Conservation (phyloP, 2,329 filamentous ascomycete species). For the Fusarium setosum region DNA sequence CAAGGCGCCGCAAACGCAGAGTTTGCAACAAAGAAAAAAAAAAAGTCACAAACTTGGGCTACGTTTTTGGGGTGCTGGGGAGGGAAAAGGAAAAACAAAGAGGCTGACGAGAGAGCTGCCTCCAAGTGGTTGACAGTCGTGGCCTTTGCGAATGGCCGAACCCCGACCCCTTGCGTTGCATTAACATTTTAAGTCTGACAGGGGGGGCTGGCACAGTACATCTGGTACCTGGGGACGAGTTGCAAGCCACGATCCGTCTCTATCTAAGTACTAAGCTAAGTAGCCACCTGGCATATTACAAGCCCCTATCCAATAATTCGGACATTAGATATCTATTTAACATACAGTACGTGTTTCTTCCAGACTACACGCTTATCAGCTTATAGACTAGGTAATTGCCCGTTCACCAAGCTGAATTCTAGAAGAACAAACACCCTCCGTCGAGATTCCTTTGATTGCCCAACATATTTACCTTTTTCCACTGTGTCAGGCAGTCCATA, state of each 20-base stretch:
- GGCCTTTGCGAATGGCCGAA: conserved; percentile 5
- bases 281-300: no score
- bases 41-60: background rate
- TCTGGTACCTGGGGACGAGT: background rate
- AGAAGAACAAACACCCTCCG: no score
- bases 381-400: no score
- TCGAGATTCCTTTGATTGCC: no score
- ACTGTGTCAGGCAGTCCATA: no score
- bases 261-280: no score
- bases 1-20: conserved; percentile 17
- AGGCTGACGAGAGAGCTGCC: background rate
- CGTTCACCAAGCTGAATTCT: no score
- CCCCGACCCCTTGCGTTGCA: conserved; percentile 1
- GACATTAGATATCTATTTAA: no score
- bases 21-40: background rate
- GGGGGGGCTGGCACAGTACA: background rate
- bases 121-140: background rate
- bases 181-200: background rate
- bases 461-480: no score
- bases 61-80: background rate
- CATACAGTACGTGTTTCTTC: no score
- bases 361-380: no score
- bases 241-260: background rate
- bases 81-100: background rate
- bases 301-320: no score